Evolutionary conservation across 2,329 filamentous ascomycete species (phyloP), one percentile per base, ranked within the genome.

Genomic region (Fusarium devonianum): DNA sequence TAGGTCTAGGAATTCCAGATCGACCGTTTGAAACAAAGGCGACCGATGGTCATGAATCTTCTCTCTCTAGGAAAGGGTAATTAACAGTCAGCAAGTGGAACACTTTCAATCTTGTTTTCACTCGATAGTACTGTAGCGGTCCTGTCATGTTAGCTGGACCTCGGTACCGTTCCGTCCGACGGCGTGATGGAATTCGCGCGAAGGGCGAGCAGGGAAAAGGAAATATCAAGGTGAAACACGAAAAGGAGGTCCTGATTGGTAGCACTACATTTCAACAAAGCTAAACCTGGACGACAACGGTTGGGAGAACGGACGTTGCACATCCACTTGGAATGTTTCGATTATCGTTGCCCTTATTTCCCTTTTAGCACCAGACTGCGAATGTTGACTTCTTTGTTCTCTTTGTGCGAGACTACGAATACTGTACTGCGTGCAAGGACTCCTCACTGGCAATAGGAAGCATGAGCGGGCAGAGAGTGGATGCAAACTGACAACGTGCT

Each of bases 201-300:
- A 37, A 29, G 16, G 40, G 53, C 33, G 17, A 28, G 41, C 44
- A 42, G 41, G 36, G n/a, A 33, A 29, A 40, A 40, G 17, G 26
- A 37, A 41, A 34, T 42, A 30, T 49, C 33, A 32, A 42, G 33
- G 42, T 56, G 55, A 58, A 58, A 56, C 55, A 37, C 35, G 44
- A 43, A 30, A 32, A 47, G 33, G 48, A 34, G 48, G 41, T 47
- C 48, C 47, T 16, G 32, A 16, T 38, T 44, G 32, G 39, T 37
- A 29, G 42, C 32, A 36, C 39, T 11, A 14, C 45, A 37, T 49
- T 51, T 56, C 51, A 49, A 43, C 45, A 53, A 47, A 35, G 47
- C 29, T 25, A 23, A 30, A 22, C 35, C 49, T 34, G 38, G 41
- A 32, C 37, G 5, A 16, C 19, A 12, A 43, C 19, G 29, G 16